These are phyloP conservation scores for Penicillium coffeae DNA, from an alignment of 495 filamentous ascomycete species.

Conservation along the genomic window DNA sequence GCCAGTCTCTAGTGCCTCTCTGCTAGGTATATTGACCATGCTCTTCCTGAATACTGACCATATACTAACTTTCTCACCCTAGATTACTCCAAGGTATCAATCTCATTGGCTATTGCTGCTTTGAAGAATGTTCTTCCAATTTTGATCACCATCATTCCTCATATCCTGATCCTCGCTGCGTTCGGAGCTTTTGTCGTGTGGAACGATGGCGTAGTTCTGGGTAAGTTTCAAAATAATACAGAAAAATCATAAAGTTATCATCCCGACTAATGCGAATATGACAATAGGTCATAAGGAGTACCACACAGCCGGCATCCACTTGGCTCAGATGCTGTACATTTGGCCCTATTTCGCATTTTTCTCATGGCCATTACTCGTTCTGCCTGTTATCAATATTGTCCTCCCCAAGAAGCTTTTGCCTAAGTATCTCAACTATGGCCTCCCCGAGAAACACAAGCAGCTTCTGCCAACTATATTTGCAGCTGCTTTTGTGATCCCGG, in stretches of 20 bases:
- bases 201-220: conserved; percentile 91
- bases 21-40: conserved; percentile 47
- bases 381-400: conserved; percentile 43
- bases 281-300: conserved; percentile 95
- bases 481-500: conserved; percentile 32
- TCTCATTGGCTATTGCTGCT: conserved; percentile 58
- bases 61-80: conserved; percentile 20
- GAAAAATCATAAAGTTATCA: too few relatives aligned
- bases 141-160: conserved; percentile 54
- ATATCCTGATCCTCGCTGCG: conserved; percentile 59
- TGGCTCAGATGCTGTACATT: conserved; percentile 92
- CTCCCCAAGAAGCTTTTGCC: conserved; percentile 36
- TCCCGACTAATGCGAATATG: too few relatives aligned
- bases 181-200: conserved; percentile 75
- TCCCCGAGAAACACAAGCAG: conserved; percentile 29
- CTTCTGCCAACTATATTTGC: conserved; percentile 35
- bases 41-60: neutral
- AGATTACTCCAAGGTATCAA: conserved; percentile 58
- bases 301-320: conserved; percentile 81
- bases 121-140: conserved; percentile 49
- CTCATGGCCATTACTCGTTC: conserved; percentile 71
- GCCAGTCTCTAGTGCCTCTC: conserved; percentile 47
- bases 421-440: conserved; percentile 34
- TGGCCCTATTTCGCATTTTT: conserved; percentile 88
- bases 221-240: conserved; percentile 42